Evolutionary conservation across 495 filamentous ascomycete genomes (phyloP).

Genomic region (Trichoderma orchidacearum): DNA sequence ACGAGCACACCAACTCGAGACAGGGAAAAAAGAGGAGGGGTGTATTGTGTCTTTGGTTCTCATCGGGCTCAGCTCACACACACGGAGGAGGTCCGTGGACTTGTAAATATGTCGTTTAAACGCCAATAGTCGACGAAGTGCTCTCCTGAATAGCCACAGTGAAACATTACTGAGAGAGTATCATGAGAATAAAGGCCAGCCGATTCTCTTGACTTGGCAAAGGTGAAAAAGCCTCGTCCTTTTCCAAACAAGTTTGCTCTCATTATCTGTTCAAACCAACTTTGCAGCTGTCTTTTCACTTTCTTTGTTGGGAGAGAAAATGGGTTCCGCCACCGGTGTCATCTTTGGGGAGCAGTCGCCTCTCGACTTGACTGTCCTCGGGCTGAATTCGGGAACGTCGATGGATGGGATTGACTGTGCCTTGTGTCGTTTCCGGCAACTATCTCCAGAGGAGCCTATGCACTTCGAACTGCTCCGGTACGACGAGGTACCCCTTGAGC

Average conservation of each 20-base stretch:
- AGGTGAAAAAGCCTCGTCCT: too few species aligned
- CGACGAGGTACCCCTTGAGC: conserved; percentile 32
- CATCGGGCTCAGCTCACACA: neutral
- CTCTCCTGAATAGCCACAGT: neutral
- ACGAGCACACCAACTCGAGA: too few species aligned
- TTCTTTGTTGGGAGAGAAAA: neutral
- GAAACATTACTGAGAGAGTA: neutral
- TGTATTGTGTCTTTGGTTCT: neutral
- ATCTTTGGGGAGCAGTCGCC: conserved; percentile 1
- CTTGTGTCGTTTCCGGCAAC: conserved; percentile 34
- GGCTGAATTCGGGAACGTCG: conserved; percentile 34
- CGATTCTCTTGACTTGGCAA: too few species aligned
- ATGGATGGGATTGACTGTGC: conserved; percentile 41
- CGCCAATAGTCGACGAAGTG: neutral
- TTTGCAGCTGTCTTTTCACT: neutral
- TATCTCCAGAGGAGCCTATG: conserved; percentile 31
- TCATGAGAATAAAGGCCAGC: neutral
- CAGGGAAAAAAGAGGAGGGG: neutral
- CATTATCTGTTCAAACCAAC: too few species aligned
- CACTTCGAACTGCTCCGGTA: conserved; percentile 33
- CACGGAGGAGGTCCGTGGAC: neutral
- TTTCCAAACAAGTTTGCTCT: too few species aligned
- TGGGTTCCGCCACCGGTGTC: neutral
- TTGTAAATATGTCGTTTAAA: neutral
- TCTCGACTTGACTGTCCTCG: conserved; percentile 34